Conservation (phyloP, 2,329 filamentous ascomycete species). For the Elsinoe australis region DNA sequence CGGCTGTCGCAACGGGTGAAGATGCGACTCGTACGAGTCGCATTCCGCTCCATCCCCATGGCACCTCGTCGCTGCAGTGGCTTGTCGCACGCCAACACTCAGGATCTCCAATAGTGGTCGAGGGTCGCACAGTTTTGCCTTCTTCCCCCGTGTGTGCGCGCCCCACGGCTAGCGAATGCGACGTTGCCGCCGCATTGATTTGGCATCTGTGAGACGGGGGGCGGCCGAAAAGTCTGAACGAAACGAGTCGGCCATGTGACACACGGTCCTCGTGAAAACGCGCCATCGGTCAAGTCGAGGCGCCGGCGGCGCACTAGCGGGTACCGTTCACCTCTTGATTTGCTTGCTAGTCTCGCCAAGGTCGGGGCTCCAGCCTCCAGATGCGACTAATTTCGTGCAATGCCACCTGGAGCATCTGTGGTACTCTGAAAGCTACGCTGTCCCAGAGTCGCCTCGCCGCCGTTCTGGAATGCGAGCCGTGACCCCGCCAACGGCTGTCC, state of each 20-base stretch:
- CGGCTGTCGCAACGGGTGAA: constrained; percentile 16
- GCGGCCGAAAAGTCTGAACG: constrained; percentile 9
- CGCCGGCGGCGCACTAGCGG: constrained; percentile 7
- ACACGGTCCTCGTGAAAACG: constrained; percentile 15
- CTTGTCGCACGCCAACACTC: no score
- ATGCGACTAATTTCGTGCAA: constrained; percentile 14
- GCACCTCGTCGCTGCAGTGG: no score
- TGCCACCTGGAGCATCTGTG: no score
- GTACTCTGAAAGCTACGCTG: no score
- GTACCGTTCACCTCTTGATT: constrained; percentile 6
- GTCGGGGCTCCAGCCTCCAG: constrained; percentile 15
- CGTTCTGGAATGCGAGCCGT: constrained; percentile 17
- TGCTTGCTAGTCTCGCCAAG: constrained; percentile 10
- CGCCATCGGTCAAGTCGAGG: constrained; percentile 11
- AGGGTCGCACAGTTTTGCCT: neutral
- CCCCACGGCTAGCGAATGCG: constrained; percentile 13
- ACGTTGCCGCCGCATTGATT: constrained; percentile 5
- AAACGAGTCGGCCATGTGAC: constrained; percentile 16
- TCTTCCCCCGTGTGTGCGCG: neutral
- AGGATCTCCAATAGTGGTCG: no score
- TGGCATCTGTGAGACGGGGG: constrained; percentile 13
- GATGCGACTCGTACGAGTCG: no score
- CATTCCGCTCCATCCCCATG: no score
- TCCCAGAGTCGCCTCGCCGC: constrained; percentile 17
- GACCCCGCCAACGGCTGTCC: constrained; percentile 17